A percentile compares a stretch with the other conserved stretches of the same genome.
These are phyloP conservation scores for Rhodotorula sp. DNA, from an alignment of 1,284 basidiomycete genomes.

Conservation along the genomic window DNA sequence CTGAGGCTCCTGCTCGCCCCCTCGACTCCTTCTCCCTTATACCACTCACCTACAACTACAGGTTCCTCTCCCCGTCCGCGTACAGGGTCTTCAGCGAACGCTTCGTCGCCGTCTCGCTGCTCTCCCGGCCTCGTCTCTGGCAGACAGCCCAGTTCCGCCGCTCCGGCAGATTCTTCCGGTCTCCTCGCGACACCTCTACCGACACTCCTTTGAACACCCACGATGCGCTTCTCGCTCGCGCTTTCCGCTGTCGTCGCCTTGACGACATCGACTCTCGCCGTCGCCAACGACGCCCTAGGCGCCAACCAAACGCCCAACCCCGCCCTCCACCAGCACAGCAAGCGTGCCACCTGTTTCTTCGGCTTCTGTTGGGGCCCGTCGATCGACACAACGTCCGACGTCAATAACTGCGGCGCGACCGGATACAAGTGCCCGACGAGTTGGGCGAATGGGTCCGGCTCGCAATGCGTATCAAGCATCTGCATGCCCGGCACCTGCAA, in stretches of 20 bases:
- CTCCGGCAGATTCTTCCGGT: not conserved
- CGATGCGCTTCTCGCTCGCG: not conserved
- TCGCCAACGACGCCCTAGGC: not conserved
- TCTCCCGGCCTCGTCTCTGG: not conserved
- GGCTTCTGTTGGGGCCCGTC: slow-evolving; percentile 15
- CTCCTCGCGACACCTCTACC: slow-evolving; percentile 1
- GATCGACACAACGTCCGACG: slow-evolving; percentile 16
- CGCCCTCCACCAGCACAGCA: not conserved
- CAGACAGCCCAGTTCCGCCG: not conserved
- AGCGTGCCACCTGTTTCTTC: slow-evolving; percentile 24
- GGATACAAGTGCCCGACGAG: slow-evolving; percentile 15
- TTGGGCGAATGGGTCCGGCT: slow-evolving; percentile 15
- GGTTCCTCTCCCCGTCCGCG: not conserved
- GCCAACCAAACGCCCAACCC: not conserved
- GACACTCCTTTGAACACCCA: slow-evolving; percentile 1
- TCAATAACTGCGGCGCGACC: slow-evolving; percentile 29
- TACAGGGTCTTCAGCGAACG: not conserved
- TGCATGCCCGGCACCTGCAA: slow-evolving; percentile 19
- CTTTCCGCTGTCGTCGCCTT: slow-evolving; percentile 7
- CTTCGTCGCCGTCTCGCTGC: slow-evolving; percentile 1
- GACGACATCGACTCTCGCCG: not conserved
- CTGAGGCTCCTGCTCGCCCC: not conserved
- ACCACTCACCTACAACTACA: not conserved
- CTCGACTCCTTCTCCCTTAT: not conserved
- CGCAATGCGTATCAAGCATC: slow-evolving; percentile 7